Evolutionary conservation across 208 protist genomes (phyloP).

Genomic region (Trypanosoma melophagium): DNA sequence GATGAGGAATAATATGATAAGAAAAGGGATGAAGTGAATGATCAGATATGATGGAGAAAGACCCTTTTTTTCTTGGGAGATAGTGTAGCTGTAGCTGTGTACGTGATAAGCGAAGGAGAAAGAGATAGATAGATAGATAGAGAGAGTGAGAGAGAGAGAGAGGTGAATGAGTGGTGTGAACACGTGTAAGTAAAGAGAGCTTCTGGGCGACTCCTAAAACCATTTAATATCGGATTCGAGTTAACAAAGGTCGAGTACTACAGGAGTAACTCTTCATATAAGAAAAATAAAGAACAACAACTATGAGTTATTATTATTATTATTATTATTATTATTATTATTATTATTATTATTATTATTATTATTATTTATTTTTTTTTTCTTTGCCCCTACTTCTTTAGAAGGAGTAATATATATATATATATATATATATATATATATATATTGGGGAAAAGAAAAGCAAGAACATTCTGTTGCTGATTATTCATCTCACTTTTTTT

Average conservation of each 20-base stretch:
- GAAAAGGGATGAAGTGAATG: constrained; percentile 19
- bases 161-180: neutral
- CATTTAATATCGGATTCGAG: constrained; percentile 6
- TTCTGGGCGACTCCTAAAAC: neutral
- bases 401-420: neutral
- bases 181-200: neutral
- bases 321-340: too few relatives aligned
- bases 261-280: neutral
- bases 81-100: too few relatives aligned
- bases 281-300: neutral
- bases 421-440: neutral
- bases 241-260: too few relatives aligned
- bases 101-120: too few relatives aligned
- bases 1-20: neutral
- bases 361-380: neutral
- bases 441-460: neutral
- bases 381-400: neutral
- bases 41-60: constrained; percentile 14
- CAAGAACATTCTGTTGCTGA: too few relatives aligned
- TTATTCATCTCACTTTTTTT: too few relatives aligned
- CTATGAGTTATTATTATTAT: too few relatives aligned
- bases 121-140: neutral
- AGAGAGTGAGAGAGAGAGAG: neutral
- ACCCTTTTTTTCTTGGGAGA: too few relatives aligned
- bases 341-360: too few relatives aligned